Evolutionary conservation across 2,329 filamentous ascomycete genomes (phyloP).

Genomic region (Fonsecaea monophora): DNA sequence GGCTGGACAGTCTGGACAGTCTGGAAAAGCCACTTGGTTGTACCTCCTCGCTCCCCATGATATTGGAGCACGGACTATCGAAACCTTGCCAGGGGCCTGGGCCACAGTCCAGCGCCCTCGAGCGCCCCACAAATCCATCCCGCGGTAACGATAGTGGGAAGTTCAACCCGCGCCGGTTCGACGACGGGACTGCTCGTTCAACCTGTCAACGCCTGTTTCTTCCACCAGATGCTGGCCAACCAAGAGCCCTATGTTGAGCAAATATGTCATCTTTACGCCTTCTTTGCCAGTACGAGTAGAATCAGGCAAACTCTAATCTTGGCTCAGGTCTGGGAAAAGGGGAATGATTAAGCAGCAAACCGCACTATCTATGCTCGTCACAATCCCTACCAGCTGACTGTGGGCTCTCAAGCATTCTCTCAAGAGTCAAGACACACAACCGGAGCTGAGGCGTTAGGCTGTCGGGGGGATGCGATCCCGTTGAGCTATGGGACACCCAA

Average conservation of each 20-base stretch:
- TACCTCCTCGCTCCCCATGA: not conserved
- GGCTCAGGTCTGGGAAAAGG: not conserved
- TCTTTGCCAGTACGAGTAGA: not conserved
- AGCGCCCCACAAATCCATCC: not conserved
- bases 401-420: not conserved
- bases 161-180: slow-evolving; percentile 1
- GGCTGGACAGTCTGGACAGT: not conserved
- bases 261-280: not conserved
- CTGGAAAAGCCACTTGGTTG: slow-evolving; percentile 2
- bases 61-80: slow-evolving; percentile 1
- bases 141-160: not conserved
- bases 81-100: slow-evolving; percentile 5
- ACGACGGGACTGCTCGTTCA: not conserved
- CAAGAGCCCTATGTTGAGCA: not conserved
- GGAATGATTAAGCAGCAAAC: not conserved
- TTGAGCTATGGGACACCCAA: slow-evolving; percentile 12
- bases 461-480: slow-evolving; percentile 22
- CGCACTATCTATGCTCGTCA: not conserved
- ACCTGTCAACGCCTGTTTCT: not conserved
- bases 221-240: not conserved
- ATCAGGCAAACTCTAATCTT: slow-evolving; percentile 1
- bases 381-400: not conserved
- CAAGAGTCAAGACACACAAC: not conserved
- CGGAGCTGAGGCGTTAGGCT: slow-evolving; percentile 17
- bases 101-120: not conserved